Evolutionary conservation across 192 early-diverging fungal genomes (phyloP).

Genomic region (Coemansia nantahalensis): DNA sequence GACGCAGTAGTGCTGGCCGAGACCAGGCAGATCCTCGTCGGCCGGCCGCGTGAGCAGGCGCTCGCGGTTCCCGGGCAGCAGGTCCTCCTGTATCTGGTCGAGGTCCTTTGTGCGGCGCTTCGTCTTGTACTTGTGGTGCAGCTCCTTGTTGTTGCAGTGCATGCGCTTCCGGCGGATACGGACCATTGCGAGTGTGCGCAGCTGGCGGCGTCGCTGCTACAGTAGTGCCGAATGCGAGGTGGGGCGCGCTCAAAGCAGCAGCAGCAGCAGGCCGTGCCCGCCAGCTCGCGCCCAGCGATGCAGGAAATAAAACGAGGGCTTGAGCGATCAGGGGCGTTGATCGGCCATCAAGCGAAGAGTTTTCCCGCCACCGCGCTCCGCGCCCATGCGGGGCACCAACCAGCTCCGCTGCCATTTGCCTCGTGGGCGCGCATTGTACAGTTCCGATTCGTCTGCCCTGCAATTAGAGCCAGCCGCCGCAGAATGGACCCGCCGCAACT

Average conservation of each 20-base stretch:
- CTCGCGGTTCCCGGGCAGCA: conserved; percentile 66
- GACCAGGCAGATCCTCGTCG: conserved; percentile 86
- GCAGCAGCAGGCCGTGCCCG: too few relatives aligned
- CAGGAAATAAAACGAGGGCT: too few relatives aligned
- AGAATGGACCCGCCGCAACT: conserved; percentile 6
- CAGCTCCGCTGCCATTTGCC: too few relatives aligned
- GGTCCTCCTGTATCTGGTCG: conserved; percentile 92
- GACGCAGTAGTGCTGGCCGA: conserved; percentile 90
- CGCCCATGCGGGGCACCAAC: too few relatives aligned
- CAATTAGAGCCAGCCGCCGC: too few relatives aligned
- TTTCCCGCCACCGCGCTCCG: not conserved
- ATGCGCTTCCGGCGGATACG: conserved; percentile 50
- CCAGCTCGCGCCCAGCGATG: too few relatives aligned
- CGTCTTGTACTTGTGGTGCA: conserved; percentile 78
- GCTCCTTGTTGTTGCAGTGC: conserved; percentile 61
- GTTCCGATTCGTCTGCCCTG: too few relatives aligned
- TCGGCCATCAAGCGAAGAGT: conserved; percentile 10
- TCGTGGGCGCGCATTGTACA: not conserved
- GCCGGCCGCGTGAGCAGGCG: conserved; percentile 61
- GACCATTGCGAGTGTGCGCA: conserved; percentile 13
- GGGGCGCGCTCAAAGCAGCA: too few relatives aligned
- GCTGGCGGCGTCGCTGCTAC: too few relatives aligned
- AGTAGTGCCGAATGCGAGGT: too few relatives aligned
- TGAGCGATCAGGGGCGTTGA: too few relatives aligned
- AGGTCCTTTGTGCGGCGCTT: conserved; percentile 87